Conservation (phyloP, 805 yeast species). For the Candida suzukii region DNA sequence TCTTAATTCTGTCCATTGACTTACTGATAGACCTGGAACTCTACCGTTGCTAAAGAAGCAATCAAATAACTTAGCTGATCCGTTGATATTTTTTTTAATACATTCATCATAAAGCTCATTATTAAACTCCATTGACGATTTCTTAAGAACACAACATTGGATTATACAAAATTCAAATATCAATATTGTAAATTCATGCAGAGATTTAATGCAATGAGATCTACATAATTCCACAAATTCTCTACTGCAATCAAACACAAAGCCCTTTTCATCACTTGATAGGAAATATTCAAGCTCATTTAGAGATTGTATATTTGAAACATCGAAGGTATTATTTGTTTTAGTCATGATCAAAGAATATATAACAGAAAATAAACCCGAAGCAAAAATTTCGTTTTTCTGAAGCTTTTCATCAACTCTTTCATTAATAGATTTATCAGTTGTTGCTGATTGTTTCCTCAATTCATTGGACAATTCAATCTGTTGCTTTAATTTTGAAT, state of each 20-base stretch:
- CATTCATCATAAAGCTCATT: neutral
- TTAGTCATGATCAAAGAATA: neutral
- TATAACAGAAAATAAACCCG: neutral
- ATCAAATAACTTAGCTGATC: neutral
- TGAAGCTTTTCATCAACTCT: neutral
- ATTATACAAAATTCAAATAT: neutral
- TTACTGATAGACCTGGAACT: neutral
- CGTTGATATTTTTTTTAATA: neutral
- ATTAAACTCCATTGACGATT: neutral
- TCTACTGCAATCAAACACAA: neutral
- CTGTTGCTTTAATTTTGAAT: too few species aligned
- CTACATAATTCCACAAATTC: neutral
- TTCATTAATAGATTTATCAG: too few species aligned
- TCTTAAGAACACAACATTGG: neutral
- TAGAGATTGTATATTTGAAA: neutral
- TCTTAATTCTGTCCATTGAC: neutral
- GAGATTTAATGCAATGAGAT: neutral
- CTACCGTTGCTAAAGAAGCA: neutral
- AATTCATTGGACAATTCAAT: too few species aligned
- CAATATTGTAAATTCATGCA: neutral
- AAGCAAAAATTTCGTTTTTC: conserved; percentile 2
- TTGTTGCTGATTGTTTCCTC: too few species aligned
- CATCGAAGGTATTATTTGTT: neutral
- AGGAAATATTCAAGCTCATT: neutral
- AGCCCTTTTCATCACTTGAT: neutral